Percentiles rank a stretch among this genome's conserved stretches.
These are phyloP conservation scores for Xylaria sp. DNA, from an alignment of 2,329 filamentous ascomycete genomes.

Conservation along the genomic window DNA sequence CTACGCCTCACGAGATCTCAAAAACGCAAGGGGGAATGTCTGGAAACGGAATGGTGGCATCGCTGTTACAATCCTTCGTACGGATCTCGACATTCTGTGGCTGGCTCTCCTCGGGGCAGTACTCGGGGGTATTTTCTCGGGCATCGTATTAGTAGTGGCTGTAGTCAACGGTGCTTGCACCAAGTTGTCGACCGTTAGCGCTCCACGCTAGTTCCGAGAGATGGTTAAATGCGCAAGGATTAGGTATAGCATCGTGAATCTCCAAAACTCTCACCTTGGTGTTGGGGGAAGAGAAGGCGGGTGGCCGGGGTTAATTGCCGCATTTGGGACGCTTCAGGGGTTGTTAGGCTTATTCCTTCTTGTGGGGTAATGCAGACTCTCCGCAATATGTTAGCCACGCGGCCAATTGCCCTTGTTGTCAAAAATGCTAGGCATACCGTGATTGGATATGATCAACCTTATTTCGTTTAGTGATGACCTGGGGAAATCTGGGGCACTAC, in stretches of 20 bases:
- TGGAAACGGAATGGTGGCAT: conserved; percentile 28
- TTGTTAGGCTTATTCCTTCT: conserved; percentile 27
- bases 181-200: neutral
- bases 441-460: conserved; percentile 17
- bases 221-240: conserved; percentile 17
- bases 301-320: conserved; percentile 30
- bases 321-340: conserved; percentile 27
- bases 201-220: neutral
- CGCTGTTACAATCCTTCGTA: conserved; percentile 4
- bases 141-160: neutral
- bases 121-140: conserved; percentile 24
- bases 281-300: conserved; percentile 14
- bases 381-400: conserved; percentile 30
- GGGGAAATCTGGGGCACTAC: neutral
- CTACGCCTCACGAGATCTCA: conserved; percentile 20
- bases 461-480: neutral
- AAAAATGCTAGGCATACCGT: conserved; percentile 3
- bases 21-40: conserved; percentile 18
- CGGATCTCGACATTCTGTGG: neutral
- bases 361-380: conserved; percentile 26
- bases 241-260: conserved; percentile 1
- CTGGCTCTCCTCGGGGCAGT: conserved; percentile 14
- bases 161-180: conserved; percentile 13
- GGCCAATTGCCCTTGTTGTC: conserved; percentile 13
- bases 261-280: neutral